Evolutionary conservation across 2,329 filamentous ascomycete genomes (phyloP).

Genomic region (Bertia moriformis): DNA sequence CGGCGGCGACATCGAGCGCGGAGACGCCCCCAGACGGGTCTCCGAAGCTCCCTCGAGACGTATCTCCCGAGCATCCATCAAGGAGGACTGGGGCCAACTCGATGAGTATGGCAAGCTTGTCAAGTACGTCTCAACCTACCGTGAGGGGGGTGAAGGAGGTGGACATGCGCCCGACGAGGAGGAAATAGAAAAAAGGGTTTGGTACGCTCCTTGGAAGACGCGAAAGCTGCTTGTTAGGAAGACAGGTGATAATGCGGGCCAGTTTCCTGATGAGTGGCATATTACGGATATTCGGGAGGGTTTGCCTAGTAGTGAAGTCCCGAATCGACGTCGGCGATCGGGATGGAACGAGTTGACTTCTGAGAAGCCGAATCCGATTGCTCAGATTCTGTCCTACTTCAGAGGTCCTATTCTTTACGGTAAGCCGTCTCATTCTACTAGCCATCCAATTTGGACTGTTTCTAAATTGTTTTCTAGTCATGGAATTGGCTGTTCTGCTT

Average conservation of each 20-base stretch:
- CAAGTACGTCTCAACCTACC: constrained; percentile 1
- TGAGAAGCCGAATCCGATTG: constrained; percentile 58
- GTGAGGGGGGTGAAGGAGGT: background rate
- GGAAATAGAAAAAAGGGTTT: background rate
- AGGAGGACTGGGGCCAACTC: background rate
- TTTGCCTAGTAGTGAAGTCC: constrained; percentile 38
- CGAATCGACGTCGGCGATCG: constrained; percentile 44
- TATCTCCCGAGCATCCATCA: background rate
- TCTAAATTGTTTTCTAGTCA: constrained; percentile 30
- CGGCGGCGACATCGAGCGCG: constrained; percentile 1
- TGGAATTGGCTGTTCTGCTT: constrained; percentile 63
- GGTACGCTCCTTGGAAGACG: constrained; percentile 1
- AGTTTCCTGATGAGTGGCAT: constrained; percentile 46
- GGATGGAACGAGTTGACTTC: constrained; percentile 57
- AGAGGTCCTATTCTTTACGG: constrained; percentile 59
- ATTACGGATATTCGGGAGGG: constrained; percentile 50
- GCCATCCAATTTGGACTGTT: too few species aligned
- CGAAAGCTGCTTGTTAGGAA: background rate
- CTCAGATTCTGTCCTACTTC: constrained; percentile 60
- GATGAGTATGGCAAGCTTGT: constrained; percentile 1
- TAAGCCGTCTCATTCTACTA: constrained; percentile 27
- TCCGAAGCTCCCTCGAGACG: background rate
- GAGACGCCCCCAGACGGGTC: background rate
- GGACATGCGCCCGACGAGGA: too few species aligned
- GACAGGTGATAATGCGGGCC: constrained; percentile 17